phyloP scores from a whole-genome alignment of 805 yeast genomes.

The Diddensiella caesifluorescens region DNA sequence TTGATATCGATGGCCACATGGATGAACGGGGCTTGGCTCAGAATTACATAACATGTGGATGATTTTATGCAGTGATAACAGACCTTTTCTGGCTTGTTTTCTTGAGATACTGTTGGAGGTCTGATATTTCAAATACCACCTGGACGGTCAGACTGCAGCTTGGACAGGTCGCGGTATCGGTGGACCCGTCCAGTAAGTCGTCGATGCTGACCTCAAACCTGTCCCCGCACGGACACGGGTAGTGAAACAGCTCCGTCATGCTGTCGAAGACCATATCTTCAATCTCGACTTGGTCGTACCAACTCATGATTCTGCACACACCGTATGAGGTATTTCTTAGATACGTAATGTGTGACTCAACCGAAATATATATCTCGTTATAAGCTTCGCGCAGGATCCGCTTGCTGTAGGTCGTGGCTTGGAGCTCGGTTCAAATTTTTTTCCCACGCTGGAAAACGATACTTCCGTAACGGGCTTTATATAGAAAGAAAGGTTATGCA shows the following conservation, averaged over 20 bases:
- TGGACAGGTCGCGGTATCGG: conserved; percentile 90
- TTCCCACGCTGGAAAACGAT: too few relatives aligned
- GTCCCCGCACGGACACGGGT: conserved; percentile 99
- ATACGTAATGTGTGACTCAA: too few relatives aligned
- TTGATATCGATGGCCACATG: too few relatives aligned
- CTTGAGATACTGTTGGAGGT: conserved; percentile 13
- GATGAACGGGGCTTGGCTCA: too few relatives aligned
- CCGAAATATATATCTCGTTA: too few relatives aligned
- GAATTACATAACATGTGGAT: too few relatives aligned
- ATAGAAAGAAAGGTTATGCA: too few relatives aligned
- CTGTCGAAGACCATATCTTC: conserved; percentile 94
- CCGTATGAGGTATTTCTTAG: too few relatives aligned
- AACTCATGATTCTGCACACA: conserved; percentile 34
- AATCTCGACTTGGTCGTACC: conserved; percentile 92
- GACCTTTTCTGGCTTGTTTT: neutral
- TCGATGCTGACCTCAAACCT: conserved; percentile 79
- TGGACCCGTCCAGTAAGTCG: conserved; percentile 82
- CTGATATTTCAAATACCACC: conserved; percentile 72
- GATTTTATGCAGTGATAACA: neutral
- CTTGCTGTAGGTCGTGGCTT: too few relatives aligned
- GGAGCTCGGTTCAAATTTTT: too few relatives aligned
- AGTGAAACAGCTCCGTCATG: conserved; percentile 72
- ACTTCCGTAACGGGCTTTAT: too few relatives aligned
- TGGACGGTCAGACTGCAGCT: conserved; percentile 90
- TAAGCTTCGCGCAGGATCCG: too few relatives aligned